phyloP scores from a whole-genome alignment of 148 eudicot genomes.

The Selenicereus undatus region DNA sequence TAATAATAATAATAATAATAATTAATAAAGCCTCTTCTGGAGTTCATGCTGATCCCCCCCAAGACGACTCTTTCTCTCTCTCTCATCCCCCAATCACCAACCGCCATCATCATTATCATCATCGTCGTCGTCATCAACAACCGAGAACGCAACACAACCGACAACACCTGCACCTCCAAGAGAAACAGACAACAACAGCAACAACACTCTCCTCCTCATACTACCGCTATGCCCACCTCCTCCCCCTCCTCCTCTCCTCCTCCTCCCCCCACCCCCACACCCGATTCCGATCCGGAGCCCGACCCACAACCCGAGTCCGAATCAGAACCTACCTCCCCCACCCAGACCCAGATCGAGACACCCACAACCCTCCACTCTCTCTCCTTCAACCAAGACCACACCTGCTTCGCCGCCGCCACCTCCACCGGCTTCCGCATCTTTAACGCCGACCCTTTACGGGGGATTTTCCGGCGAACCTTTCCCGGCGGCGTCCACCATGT shows the following conservation, averaged over 20 bases:
- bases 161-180: background rate
- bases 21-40: too few species aligned
- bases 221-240: background rate
- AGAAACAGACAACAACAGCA: constrained; percentile 5
- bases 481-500: constrained; percentile 41
- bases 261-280: background rate
- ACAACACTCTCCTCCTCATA: background rate
- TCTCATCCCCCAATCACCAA: too few species aligned
- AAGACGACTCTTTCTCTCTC: too few species aligned
- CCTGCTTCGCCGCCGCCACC: constrained; percentile 54
- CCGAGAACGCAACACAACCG: too few species aligned
- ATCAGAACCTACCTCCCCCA: background rate
- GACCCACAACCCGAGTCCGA: background rate
- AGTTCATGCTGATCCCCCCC: too few species aligned
- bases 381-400: constrained; percentile 61
- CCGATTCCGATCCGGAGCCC: background rate
- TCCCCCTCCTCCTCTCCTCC: constrained; percentile 11
- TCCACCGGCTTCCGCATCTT: constrained; percentile 49
- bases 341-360: background rate
- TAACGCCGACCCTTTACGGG: constrained; percentile 41
- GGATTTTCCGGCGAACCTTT: constrained; percentile 38
- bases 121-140: too few species aligned
- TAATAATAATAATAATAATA: too few species aligned
- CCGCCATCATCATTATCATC: too few species aligned
- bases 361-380: constrained; percentile 17